phyloP scores from a whole-genome alignment of 176 grass and related monocot genomes.

The Poa annua region DNA sequence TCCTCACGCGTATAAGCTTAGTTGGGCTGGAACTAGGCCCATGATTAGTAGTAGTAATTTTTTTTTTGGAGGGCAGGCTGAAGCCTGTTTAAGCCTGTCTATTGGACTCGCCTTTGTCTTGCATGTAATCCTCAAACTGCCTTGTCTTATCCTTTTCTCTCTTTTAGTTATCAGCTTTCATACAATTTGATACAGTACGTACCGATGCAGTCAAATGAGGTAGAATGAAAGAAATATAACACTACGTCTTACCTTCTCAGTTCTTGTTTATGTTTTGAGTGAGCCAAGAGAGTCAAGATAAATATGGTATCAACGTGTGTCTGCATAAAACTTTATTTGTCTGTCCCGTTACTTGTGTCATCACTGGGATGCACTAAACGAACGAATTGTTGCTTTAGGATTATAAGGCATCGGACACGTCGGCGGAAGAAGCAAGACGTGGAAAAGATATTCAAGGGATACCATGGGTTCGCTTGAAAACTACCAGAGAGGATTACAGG shows the following conservation, averaged over 20 bases:
- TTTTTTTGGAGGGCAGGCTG: too few species aligned
- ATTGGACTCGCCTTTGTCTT: too few species aligned
- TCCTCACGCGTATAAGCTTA: too few species aligned
- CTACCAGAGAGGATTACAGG: constrained; percentile 71
- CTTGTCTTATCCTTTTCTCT: background rate
- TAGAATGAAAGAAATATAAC: too few species aligned
- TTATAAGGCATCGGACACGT: constrained; percentile 55
- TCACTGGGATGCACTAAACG: too few species aligned
- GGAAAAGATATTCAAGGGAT: constrained; percentile 96
- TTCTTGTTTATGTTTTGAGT: background rate
- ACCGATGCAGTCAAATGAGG: background rate
- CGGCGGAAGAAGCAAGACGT: constrained; percentile 62
- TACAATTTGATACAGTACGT: background rate
- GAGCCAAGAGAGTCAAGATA: background rate
- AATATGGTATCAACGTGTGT: background rate
- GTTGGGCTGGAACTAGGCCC: too few species aligned
- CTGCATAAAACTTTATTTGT: constrained; percentile 16
- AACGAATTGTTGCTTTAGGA: constrained; percentile 40
- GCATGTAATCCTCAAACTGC: too few species aligned
- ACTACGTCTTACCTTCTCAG: too few species aligned
- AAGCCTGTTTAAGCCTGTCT: too few species aligned
- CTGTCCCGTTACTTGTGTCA: background rate
- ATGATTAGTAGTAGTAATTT: too few species aligned
- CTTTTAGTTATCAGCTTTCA: background rate
- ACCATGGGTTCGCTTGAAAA: constrained; percentile 62